These are phyloP conservation scores for Stachybotrys echinatus DNA, from an alignment of 2,329 filamentous ascomycete genomes.

Conservation along the genomic window DNA sequence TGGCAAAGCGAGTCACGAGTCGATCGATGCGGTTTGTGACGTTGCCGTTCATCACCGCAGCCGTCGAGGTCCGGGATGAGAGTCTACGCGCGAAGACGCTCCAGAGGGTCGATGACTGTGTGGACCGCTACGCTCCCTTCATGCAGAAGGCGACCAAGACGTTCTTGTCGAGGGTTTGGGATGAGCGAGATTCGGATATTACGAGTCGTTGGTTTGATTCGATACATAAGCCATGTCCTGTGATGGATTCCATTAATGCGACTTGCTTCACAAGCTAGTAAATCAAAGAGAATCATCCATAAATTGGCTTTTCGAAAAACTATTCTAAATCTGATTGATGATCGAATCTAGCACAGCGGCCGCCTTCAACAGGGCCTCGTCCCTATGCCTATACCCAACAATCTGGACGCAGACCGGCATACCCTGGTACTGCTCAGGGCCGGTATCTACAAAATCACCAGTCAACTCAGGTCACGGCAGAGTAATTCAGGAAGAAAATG, in stretches of 20 bases:
- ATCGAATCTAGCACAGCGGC: neutral
- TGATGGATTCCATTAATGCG: neutral
- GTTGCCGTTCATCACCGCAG: constrained; percentile 2
- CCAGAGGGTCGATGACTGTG: neutral
- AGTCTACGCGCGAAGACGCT: neutral
- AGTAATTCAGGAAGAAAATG: neutral
- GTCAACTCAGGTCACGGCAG: neutral
- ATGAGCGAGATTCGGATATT: neutral
- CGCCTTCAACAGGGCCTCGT: neutral
- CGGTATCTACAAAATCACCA: neutral
- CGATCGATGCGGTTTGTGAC: neutral
- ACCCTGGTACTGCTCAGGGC: neutral
- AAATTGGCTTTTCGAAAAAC: no score
- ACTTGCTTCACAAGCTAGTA: constrained; percentile 20
- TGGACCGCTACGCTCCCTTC: neutral
- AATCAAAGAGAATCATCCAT: no score
- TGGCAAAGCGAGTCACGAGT: neutral
- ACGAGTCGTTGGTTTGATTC: constrained; percentile 1
- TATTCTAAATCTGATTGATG: neutral
- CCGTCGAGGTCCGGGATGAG: neutral
- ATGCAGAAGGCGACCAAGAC: constrained; percentile 2
- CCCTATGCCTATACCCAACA: constrained; percentile 1
- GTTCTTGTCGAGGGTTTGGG: neutral
- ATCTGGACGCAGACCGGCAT: neutral
- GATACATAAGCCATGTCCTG: neutral